phyloP scores from a whole-genome alignment of 768 basidiomycete species.

The Lyophyllum atratum region DNA sequence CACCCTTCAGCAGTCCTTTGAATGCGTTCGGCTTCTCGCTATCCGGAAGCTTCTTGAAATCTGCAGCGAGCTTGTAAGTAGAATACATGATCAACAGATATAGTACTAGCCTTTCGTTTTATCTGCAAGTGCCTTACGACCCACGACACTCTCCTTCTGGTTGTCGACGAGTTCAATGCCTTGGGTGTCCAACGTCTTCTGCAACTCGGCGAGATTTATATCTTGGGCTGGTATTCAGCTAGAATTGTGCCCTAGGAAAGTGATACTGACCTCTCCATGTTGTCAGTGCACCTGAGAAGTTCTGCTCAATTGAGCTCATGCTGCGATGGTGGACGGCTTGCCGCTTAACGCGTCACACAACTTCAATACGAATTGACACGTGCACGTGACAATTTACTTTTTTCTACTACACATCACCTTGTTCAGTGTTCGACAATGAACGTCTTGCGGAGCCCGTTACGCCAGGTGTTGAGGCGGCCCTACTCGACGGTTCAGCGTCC shows the following conservation, averaged over 20 bases:
- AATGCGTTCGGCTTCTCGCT: constrained; percentile 84
- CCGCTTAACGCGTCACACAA: constrained; percentile 3
- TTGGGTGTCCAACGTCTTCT: constrained; percentile 90
- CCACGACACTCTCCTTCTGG: constrained; percentile 95
- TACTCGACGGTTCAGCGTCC: constrained; percentile 24
- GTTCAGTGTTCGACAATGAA: constrained; percentile 21
- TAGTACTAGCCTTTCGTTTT: constrained; percentile 89
- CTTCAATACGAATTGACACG: constrained; percentile 8
- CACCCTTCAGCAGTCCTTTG: constrained; percentile 89
- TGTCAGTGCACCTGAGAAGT: constrained; percentile 89
- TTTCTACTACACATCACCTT: constrained; percentile 2
- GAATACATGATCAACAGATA: neutral
- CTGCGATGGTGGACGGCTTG: neutral
- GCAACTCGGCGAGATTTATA: constrained; percentile 86
- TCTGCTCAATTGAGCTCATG: constrained; percentile 55
- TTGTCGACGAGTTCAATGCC: constrained; percentile 97
- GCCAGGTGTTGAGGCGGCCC: constrained; percentile 20
- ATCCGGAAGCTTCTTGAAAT: constrained; percentile 95
- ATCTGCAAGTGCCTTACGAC: constrained; percentile 92
- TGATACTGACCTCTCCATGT: constrained; percentile 83
- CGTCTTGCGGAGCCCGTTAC: constrained; percentile 26
- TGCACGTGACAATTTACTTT: constrained; percentile 26
- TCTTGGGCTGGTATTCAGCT: constrained; percentile 51
- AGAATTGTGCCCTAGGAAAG: neutral
- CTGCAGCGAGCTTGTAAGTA: constrained; percentile 38